phyloP scores from a whole-genome alignment of 164 flowering plant genomes.

The Macadamia integrifolia region DNA sequence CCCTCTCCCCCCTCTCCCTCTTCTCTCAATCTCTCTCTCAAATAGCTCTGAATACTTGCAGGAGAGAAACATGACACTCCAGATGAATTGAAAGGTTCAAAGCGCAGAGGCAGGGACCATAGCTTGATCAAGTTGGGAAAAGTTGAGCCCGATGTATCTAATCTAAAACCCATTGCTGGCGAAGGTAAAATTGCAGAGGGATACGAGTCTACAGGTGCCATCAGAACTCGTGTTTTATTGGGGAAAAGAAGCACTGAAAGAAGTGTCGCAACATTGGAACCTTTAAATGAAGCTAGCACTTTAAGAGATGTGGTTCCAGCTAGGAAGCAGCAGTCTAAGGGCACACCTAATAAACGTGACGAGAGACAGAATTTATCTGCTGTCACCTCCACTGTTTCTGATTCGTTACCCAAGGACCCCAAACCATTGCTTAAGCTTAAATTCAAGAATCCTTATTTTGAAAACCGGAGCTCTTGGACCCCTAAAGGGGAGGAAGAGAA shows the following conservation, averaged over 20 bases:
- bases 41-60: constrained; percentile 16
- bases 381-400: constrained; percentile 22
- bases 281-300: constrained; percentile 24
- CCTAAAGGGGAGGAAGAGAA: constrained; percentile 62
- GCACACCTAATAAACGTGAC: constrained; percentile 16
- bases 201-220: constrained; percentile 26
- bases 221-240: constrained; percentile 17
- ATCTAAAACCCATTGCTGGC: constrained; percentile 24
- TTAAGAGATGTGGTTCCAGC: constrained; percentile 15
- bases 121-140: constrained; percentile 51
- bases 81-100: constrained; percentile 28
- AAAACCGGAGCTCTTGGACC: constrained; percentile 44
- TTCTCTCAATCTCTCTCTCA: too few relatives aligned
- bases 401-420: constrained; percentile 46
- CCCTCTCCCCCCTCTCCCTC: too few relatives aligned
- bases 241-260: constrained; percentile 40
- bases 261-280: constrained; percentile 15
- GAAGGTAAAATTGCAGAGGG: constrained; percentile 28
- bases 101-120: constrained; percentile 36
- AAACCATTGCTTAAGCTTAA: constrained; percentile 76
- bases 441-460: constrained; percentile 59
- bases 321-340: constrained; percentile 39
- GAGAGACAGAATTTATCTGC: constrained; percentile 28
- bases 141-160: constrained; percentile 38
- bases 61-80: constrained; percentile 31